A percentile compares a stretch with the other conserved stretches of the same genome.
Evolutionary conservation across 163 green algal species (phyloP).

Genomic region (Scenedesmus sp.): DNA sequence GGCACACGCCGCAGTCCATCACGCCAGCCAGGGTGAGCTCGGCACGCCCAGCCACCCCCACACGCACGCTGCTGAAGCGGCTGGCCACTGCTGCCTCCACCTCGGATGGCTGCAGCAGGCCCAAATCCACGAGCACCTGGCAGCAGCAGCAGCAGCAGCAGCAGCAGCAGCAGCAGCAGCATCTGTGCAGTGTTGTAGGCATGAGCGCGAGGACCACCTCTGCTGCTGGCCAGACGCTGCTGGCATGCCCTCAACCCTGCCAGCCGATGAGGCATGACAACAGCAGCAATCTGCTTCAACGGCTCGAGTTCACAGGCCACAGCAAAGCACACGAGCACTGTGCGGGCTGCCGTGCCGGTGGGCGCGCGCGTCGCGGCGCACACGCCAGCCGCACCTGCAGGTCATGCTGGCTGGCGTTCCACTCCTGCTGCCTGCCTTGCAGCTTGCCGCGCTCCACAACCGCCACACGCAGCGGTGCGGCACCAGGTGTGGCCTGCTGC

Average conservation of each 20-base stretch:
- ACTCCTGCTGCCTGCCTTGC: slow-evolving; percentile 47
- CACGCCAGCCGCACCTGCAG: slow-evolving; percentile 26
- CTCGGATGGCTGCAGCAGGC: slow-evolving; percentile 16
- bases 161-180: neutral
- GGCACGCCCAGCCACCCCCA: slow-evolving; percentile 8
- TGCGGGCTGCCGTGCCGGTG: neutral
- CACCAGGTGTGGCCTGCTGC: neutral
- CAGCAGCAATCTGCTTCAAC: too few relatives aligned
- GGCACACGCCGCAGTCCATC: slow-evolving; percentile 43
- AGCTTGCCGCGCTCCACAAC: slow-evolving; percentile 43
- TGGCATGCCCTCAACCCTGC: too few relatives aligned
- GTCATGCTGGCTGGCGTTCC: slow-evolving; percentile 21
- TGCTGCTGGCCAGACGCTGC: too few relatives aligned
- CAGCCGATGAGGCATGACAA: too few relatives aligned
- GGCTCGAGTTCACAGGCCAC: neutral
- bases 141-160: slow-evolving; percentile 33
- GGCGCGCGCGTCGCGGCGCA: neutral
- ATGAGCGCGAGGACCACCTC: too few relatives aligned
- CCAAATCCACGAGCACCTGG: slow-evolving; percentile 25
- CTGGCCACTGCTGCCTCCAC: slow-evolving; percentile 17
- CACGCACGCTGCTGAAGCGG: slow-evolving; percentile 7
- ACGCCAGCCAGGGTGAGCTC: slow-evolving; percentile 21
- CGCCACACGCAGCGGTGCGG: slow-evolving; percentile 26
- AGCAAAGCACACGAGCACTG: neutral
- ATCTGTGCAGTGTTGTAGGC: neutral